phyloP scores from a whole-genome alignment of 768 basidiomycete genomes.

The Roridomyces roridus region DNA sequence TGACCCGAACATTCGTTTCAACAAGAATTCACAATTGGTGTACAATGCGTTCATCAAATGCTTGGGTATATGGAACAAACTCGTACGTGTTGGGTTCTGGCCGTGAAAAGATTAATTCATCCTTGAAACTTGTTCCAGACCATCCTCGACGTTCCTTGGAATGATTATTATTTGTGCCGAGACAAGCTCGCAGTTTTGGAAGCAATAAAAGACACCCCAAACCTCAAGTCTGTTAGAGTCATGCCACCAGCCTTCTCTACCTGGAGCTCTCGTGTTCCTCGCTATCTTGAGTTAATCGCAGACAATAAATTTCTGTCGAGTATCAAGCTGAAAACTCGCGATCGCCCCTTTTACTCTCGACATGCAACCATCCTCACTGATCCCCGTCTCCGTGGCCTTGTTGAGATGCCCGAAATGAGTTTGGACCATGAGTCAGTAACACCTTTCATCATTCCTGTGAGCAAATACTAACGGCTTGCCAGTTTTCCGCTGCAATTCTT shows the following conservation, averaged over 20 bases:
- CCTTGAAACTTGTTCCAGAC: not conserved
- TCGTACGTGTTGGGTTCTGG: not conserved
- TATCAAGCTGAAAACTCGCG: constrained; percentile 6
- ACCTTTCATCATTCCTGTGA: not conserved
- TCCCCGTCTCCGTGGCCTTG: constrained; percentile 10
- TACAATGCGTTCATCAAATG: not conserved
- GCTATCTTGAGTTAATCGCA: not conserved
- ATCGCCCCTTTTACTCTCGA: no score
- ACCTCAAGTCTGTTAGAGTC: constrained; percentile 3
- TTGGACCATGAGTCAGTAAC: not conserved
- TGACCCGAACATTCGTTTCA: not conserved
- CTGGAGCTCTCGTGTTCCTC: not conserved
- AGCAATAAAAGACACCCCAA: not conserved
- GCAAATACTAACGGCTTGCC: not conserved
- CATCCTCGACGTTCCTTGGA: not conserved
- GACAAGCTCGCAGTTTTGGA: no score
- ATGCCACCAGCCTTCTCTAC: not conserved
- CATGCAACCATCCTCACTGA: not conserved
- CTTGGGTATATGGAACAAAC: not conserved
- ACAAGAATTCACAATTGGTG: not conserved
- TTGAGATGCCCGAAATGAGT: constrained; percentile 3
- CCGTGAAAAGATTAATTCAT: no score
- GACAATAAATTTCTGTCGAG: constrained; percentile 6
- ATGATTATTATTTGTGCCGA: no score
- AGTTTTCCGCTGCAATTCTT: constrained; percentile 12